Evolutionary conservation across 768 basidiomycete species (phyloP).

Genomic region (Scleroderma citrinum): DNA sequence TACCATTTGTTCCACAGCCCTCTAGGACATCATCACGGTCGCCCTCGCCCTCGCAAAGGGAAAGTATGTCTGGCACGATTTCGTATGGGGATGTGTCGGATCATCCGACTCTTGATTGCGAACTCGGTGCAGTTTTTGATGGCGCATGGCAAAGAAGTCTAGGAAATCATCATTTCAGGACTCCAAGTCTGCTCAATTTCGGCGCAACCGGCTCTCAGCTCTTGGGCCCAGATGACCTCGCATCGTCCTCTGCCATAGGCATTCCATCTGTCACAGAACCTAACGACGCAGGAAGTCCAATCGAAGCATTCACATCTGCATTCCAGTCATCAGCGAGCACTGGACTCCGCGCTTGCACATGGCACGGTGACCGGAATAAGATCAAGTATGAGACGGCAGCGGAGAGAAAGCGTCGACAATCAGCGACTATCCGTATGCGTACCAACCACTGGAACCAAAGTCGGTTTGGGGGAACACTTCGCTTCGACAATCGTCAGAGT

Average conservation of each 20-base stretch:
- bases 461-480: slow-evolving; percentile 38
- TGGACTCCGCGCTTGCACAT: slow-evolving; percentile 5
- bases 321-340: slow-evolving; percentile 5
- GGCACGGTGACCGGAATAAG: slow-evolving; percentile 7
- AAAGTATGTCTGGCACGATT: slow-evolving; percentile 3
- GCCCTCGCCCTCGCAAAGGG: slow-evolving; percentile 14
- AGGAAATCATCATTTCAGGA: slow-evolving; percentile 42
- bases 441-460: slow-evolving; percentile 56
- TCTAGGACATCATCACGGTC: slow-evolving; percentile 22
- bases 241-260: slow-evolving; percentile 3
- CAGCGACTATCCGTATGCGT: slow-evolving; percentile 50
- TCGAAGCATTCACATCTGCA: slow-evolving; percentile 2
- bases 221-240: slow-evolving; percentile 7
- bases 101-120: slow-evolving; percentile 45
- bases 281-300: slow-evolving; percentile 1
- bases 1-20: slow-evolving; percentile 29
- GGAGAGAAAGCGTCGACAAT: slow-evolving; percentile 32
- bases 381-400: slow-evolving; percentile 7
- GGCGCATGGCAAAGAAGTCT: slow-evolving; percentile 21
- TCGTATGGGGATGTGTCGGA: slow-evolving; percentile 5
- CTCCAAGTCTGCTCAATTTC: slow-evolving; percentile 52
- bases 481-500: slow-evolving; percentile 9
- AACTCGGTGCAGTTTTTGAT: slow-evolving; percentile 50
- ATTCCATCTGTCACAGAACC: not conserved
- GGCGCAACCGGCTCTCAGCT: slow-evolving; percentile 35